A percentile compares a stretch with the other conserved stretches of the same genome.
phyloP scores from a whole-genome alignment of 495 filamentous ascomycete species.

The Tuber aestivum region DNA sequence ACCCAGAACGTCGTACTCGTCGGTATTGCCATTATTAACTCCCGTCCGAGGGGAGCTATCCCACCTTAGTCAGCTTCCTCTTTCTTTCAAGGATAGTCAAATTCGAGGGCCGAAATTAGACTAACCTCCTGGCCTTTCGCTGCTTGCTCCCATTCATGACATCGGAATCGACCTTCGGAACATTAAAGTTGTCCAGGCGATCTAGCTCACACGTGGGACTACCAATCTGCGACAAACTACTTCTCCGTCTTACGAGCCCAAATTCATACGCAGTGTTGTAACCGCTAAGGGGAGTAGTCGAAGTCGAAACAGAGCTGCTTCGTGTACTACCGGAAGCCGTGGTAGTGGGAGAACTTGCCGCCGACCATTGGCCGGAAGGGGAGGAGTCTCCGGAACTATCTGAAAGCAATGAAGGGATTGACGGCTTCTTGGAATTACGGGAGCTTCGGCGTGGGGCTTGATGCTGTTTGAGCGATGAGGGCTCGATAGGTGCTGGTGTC shows the following conservation, averaged over 20 bases:
- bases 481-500: slow-evolving; percentile 29
- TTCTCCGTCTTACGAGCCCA: slow-evolving; percentile 31
- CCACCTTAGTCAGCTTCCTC: slow-evolving; percentile 34
- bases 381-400: slow-evolving; percentile 41
- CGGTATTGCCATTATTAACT: slow-evolving; percentile 24
- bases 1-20: slow-evolving; percentile 42
- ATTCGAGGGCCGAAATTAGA: slow-evolving; percentile 33
- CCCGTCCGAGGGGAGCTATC: slow-evolving; percentile 39
- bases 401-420: slow-evolving; percentile 39
- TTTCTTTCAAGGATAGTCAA: slow-evolving; percentile 15
- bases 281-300: slow-evolving; percentile 1
- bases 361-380: slow-evolving; percentile 32
- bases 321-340: slow-evolving; percentile 33
- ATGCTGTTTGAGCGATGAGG: slow-evolving; percentile 13
- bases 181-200: slow-evolving; percentile 15
- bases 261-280: slow-evolving; percentile 18
- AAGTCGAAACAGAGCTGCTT: slow-evolving; percentile 38
- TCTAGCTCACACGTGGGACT: slow-evolving; percentile 11
- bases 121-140: slow-evolving; percentile 40
- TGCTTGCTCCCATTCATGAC: slow-evolving; percentile 28
- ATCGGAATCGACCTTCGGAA: slow-evolving; percentile 27
- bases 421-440: slow-evolving; percentile 35
- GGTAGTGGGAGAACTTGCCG: slow-evolving; percentile 36
- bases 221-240: slow-evolving; percentile 28
- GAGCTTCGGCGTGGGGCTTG: slow-evolving; percentile 31